Evolutionary conservation across 2,329 filamentous ascomycete species (phyloP).

Genomic region (Exophiala calicioides): DNA sequence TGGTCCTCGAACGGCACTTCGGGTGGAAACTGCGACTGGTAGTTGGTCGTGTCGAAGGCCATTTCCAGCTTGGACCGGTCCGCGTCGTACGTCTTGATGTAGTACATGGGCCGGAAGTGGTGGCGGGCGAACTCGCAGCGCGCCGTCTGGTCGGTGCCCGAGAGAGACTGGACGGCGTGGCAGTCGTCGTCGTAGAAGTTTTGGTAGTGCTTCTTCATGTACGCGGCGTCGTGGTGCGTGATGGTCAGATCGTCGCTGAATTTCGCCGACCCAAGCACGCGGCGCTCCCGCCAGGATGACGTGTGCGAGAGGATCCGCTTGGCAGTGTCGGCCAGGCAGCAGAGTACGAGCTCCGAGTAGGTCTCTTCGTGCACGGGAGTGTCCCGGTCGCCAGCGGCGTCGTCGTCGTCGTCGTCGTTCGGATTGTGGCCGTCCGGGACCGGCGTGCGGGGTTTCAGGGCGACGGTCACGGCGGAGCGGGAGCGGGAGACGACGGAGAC

Average conservation of each 20-base stretch:
- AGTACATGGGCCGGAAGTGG: conserved; percentile 61
- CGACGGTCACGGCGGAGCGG: conserved; percentile 52
- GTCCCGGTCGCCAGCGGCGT: conserved; percentile 29
- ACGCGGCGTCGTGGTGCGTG: conserved; percentile 59
- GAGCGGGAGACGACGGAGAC: conserved; percentile 53
- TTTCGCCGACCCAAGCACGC: conserved; percentile 69
- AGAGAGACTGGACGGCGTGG: conserved; percentile 36
- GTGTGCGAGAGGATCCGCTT: conserved; percentile 55
- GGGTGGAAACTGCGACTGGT: conserved; percentile 66
- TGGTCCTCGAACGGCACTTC: conserved; percentile 58
- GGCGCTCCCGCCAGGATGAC: conserved; percentile 61
- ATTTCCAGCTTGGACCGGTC: conserved; percentile 59
- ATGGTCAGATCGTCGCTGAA: conserved; percentile 65
- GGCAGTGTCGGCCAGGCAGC: conserved; percentile 56
- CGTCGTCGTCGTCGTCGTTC: conserved; percentile 16
- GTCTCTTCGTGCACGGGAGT: conserved; percentile 46
- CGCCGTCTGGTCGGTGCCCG: conserved; percentile 18
- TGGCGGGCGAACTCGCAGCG: conserved; percentile 35
- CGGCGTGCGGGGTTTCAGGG: conserved; percentile 31
- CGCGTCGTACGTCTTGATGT: conserved; percentile 57
- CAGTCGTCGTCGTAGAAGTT: conserved; percentile 25
- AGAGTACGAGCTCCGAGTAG: conserved; percentile 63
- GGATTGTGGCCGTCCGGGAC: conserved; percentile 28
- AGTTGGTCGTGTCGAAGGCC: conserved; percentile 74
- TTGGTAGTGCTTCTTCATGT: conserved; percentile 52